Conservation (phyloP, 768 basidiomycete species). For the Mycena chlorophos region DNA sequence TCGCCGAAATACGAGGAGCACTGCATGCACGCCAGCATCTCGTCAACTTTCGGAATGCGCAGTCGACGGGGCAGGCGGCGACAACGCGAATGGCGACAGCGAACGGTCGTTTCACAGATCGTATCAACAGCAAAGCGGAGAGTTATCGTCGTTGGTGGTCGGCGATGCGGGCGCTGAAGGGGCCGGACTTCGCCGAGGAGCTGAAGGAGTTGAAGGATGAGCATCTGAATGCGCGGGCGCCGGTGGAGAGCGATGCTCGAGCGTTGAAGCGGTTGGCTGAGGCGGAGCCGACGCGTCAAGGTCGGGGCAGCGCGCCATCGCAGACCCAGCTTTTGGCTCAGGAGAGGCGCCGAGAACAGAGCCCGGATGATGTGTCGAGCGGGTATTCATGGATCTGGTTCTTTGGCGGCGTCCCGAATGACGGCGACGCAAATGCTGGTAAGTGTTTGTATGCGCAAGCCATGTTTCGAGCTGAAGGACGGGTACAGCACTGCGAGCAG, state of each 20-base stretch:
- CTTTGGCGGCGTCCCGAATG: background rate
- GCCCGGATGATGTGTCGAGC: background rate
- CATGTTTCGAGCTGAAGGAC: background rate
- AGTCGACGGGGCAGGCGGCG: background rate
- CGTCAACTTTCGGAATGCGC: background rate
- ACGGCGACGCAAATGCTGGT: background rate
- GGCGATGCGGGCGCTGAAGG: background rate
- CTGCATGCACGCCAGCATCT: background rate
- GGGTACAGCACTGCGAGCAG: background rate
- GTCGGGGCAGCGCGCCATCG: background rate
- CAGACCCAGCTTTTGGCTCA: slow-evolving; percentile 1
- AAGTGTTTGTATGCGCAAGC: background rate
- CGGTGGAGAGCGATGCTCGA: slow-evolving; percentile 1
- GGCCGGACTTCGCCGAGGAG: background rate
- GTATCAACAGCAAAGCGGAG: background rate
- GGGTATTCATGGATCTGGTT: slow-evolving; percentile 15
- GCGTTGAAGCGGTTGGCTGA: slow-evolving; percentile 5
- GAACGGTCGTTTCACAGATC: background rate
- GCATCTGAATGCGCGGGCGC: slow-evolving; percentile 3
- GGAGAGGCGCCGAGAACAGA: no score
- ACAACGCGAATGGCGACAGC: background rate
- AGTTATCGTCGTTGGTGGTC: background rate
- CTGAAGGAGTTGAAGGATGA: background rate
- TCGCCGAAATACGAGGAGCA: background rate
- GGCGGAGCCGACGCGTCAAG: background rate